Percentiles rank a stretch among this genome's conserved stretches.
Evolutionary conservation across 2,329 filamentous ascomycete genomes (phyloP).

Genomic region (Botrytis aclada): DNA sequence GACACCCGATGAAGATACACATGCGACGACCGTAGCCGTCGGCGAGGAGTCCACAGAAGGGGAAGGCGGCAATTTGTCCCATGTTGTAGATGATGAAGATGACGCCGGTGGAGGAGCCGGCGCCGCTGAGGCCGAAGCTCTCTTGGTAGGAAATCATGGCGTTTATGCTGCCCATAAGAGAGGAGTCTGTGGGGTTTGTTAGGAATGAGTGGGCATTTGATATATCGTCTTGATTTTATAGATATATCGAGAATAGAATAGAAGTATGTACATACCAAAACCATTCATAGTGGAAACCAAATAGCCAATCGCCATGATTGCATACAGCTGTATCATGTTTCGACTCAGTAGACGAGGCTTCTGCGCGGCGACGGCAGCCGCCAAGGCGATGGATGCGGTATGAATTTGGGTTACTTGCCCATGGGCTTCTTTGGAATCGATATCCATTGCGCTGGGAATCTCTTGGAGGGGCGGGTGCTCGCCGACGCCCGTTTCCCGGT

Average conservation of each 20-base stretch:
- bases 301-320: constrained; percentile 43
- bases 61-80: constrained; percentile 45
- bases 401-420: constrained; percentile 34
- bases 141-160: constrained; percentile 43
- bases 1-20: background rate
- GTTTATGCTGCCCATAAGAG: constrained; percentile 49
- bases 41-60: constrained; percentile 50
- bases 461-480: background rate
- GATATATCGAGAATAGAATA: background rate
- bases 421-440: background rate
- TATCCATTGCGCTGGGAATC: background rate
- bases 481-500: background rate
- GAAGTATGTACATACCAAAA: constrained; percentile 38
- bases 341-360: constrained; percentile 40
- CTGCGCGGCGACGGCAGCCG: constrained; percentile 37
- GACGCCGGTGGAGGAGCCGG: constrained; percentile 47
- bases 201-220: background rate
- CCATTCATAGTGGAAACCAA: constrained; percentile 53
- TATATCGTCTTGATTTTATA: background rate
- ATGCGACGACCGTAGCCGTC: background rate
- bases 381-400: constrained; percentile 39
- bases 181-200: constrained; percentile 21
- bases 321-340: constrained; percentile 45
- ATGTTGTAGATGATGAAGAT: constrained; percentile 48
- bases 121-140: constrained; percentile 42